Conservation (phyloP, 164 flowering plant species). For the Buxus sempervirens region DNA sequence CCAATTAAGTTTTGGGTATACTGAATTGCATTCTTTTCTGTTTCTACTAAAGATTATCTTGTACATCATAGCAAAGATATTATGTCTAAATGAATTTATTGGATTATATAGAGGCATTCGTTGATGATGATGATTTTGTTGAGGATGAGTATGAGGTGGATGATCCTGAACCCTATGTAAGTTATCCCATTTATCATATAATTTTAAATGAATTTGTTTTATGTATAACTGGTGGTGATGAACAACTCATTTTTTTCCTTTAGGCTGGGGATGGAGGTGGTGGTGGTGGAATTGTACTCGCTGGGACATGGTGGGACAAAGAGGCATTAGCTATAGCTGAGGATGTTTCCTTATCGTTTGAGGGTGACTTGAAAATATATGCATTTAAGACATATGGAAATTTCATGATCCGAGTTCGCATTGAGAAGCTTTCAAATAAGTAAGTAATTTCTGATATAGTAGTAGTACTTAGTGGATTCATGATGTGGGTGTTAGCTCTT, state of each 20-base stretch:
- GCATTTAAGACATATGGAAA: slow-evolving; percentile 67
- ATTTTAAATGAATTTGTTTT: background rate
- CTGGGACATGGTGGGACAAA: slow-evolving; percentile 84
- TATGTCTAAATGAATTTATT: slow-evolving; percentile 7
- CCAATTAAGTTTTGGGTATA: no score
- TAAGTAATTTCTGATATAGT: slow-evolving; percentile 30
- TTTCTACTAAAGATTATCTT: background rate
- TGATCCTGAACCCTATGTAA: slow-evolving; percentile 48
- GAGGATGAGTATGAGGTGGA: slow-evolving; percentile 48
- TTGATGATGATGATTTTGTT: slow-evolving; percentile 36
- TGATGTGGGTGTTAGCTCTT: no score
- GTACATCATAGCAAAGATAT: background rate
- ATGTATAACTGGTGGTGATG: background rate
- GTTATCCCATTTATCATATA: slow-evolving; percentile 13
- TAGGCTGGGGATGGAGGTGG: slow-evolving; percentile 89
- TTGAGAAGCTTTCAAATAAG: slow-evolving; percentile 84
- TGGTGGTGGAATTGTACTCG: slow-evolving; percentile 82
- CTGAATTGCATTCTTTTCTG: no score
- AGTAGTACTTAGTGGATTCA: background rate
- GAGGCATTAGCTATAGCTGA: slow-evolving; percentile 68
- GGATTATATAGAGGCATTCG: slow-evolving; percentile 23
- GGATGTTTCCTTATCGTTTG: slow-evolving; percentile 51
- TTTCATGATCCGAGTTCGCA: slow-evolving; percentile 68
- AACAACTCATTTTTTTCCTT: slow-evolving; percentile 1
- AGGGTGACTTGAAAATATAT: slow-evolving; percentile 66